Percentiles rank a stretch among this genome's conserved stretches.
phyloP scores from a whole-genome alignment of 169 alveolate genomes.

The Babesia divergens region DNA sequence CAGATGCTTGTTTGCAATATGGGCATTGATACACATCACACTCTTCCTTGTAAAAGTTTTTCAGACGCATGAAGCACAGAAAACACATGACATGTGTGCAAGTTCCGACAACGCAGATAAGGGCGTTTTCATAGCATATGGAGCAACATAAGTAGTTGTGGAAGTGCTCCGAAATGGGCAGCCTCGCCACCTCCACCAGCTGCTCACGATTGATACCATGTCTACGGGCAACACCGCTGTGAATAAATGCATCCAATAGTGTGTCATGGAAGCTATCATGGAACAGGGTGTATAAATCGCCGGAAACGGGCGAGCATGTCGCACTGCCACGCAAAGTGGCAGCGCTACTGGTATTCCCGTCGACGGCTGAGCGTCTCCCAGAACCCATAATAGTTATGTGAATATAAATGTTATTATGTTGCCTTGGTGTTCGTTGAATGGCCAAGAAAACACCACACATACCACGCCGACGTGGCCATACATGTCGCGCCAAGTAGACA shows the following conservation, averaged over 20 bases:
- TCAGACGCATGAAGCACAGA: slow-evolving; percentile 48
- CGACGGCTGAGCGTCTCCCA: not conserved
- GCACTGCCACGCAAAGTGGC: not conserved
- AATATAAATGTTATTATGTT: not conserved
- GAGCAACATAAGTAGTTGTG: slow-evolving; percentile 47
- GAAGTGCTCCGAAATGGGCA: slow-evolving; percentile 45
- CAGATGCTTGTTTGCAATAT: slow-evolving; percentile 60
- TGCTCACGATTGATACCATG: slow-evolving; percentile 39
- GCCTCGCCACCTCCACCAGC: slow-evolving; percentile 17
- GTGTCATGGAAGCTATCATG: slow-evolving; percentile 14
- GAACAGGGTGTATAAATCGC: slow-evolving; percentile 16
- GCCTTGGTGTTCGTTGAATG: too few species aligned
- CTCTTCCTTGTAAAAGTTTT: slow-evolving; percentile 32
- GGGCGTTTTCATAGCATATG: slow-evolving; percentile 63
- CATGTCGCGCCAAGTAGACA: not conserved
- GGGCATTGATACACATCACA: slow-evolving; percentile 44
- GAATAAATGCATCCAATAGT: slow-evolving; percentile 28
- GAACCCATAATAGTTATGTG: not conserved
- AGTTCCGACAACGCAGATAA: slow-evolving; percentile 52
- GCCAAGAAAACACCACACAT: not conserved
- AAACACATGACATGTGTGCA: slow-evolving; percentile 56
- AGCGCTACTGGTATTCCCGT: not conserved
- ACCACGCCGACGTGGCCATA: not conserved
- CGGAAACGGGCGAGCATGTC: not conserved
- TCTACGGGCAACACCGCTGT: slow-evolving; percentile 36